A percentile compares a stretch with the other conserved stretches of the same genome.
Conservation (phyloP, 257 asterid species). For the Mentha longifolia region DNA sequence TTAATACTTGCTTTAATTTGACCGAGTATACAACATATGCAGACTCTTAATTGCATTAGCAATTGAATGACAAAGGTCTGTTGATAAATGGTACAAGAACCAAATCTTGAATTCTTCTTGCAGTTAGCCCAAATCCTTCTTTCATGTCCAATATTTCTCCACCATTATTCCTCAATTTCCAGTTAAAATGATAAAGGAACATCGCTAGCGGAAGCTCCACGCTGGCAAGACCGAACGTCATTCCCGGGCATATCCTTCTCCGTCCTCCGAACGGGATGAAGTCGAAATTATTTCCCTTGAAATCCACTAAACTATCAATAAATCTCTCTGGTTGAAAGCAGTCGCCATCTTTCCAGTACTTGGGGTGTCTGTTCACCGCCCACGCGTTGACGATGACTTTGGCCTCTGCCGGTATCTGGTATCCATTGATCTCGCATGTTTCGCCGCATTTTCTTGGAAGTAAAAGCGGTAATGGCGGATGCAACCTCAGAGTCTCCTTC, state of each 20-base stretch:
- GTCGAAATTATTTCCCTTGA: constrained; percentile 12
- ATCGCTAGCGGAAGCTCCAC: too few relatives aligned
- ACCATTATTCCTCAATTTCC: too few relatives aligned
- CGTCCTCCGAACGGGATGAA: constrained; percentile 40
- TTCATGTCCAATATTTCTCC: constrained; percentile 37
- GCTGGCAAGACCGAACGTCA: background rate
- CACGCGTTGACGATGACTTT: constrained; percentile 32
- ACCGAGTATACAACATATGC: too few relatives aligned
- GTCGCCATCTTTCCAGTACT: constrained; percentile 23
- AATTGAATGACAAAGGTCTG: background rate
- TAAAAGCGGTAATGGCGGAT: too few relatives aligned
- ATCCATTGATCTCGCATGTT: constrained; percentile 31
- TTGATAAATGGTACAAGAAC: constrained; percentile 21
- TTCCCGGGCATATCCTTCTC: constrained; percentile 39
- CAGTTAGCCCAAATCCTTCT: constrained; percentile 20
- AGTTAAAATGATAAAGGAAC: too few relatives aligned
- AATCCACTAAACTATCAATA: constrained; percentile 19
- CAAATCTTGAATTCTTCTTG: constrained; percentile 18
- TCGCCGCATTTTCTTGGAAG: constrained; percentile 28
- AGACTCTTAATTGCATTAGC: too few relatives aligned
- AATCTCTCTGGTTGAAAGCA: constrained; percentile 38
- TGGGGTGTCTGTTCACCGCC: constrained; percentile 35
- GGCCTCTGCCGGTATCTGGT: background rate
- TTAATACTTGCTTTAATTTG: too few relatives aligned
- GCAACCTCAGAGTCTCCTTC: too few relatives aligned